Evolutionary conservation across 495 filamentous ascomycete species (phyloP).

Genomic region (Melanomma pulvis-pyrius): DNA sequence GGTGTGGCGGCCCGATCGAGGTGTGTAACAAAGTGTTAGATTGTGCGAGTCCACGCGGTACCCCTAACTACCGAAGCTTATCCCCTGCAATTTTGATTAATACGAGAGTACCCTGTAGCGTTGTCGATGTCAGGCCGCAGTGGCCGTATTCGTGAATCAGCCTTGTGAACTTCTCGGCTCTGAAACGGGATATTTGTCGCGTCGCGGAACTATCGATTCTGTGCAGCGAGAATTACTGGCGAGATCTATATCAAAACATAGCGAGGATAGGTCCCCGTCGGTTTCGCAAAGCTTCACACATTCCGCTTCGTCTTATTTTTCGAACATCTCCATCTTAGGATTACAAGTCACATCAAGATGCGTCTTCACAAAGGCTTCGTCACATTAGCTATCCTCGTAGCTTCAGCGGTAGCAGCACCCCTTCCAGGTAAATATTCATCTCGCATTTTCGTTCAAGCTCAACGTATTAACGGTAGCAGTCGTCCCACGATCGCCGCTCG

Average conservation of each 20-base stretch:
- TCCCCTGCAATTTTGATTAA: neutral
- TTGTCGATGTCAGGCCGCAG: neutral
- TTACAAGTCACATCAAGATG: constrained; percentile 1
- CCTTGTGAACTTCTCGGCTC: neutral
- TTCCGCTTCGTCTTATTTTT: neutral
- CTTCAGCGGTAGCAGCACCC: neutral
- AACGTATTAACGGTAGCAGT: neutral
- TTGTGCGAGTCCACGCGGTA: neutral
- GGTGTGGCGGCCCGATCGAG: neutral
- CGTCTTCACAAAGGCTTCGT: neutral
- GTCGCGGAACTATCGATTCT: neutral
- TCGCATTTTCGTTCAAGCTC: neutral
- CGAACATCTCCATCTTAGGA: neutral
- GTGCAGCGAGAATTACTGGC: neutral
- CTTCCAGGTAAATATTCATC: neutral
- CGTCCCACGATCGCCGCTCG: neutral
- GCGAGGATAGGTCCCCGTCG: neutral
- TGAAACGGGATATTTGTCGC: neutral
- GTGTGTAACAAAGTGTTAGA: neutral
- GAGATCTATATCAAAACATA: neutral
- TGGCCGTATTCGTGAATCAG: neutral
- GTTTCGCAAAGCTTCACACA: neutral
- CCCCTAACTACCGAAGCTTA: neutral
- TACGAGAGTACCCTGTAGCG: neutral
- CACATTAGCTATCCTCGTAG: neutral